Evolutionary conservation across 176 grass and related monocot species (phyloP).

Genomic region (Puya raimondii): DNA sequence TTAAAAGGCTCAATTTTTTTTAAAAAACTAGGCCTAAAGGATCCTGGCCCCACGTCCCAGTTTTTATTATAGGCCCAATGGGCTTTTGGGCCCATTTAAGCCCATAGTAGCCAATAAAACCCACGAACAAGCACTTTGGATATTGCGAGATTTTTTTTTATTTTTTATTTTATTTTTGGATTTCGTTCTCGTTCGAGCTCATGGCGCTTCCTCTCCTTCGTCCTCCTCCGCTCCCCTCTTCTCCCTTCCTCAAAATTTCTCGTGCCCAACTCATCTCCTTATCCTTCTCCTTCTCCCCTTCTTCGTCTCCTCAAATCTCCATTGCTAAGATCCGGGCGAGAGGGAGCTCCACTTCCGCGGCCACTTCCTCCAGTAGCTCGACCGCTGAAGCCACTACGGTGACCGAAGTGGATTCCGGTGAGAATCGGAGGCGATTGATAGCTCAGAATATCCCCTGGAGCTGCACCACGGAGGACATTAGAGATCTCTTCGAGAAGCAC

Average conservation of each 20-base stretch:
- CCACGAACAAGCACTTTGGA: neutral
- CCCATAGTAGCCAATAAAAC: conserved; percentile 23
- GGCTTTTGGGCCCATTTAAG: neutral
- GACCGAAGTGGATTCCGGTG: neutral
- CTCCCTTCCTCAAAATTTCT: neutral
- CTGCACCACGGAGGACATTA: conserved; percentile 59
- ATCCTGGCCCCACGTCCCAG: conserved; percentile 4
- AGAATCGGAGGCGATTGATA: conserved; percentile 43
- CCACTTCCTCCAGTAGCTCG: conserved; percentile 16
- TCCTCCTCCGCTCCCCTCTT: conserved; percentile 12
- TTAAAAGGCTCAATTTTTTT: too few relatives aligned
- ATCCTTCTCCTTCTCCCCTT: conserved; percentile 9
- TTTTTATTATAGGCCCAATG: conserved; percentile 10
- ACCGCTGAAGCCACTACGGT: conserved; percentile 20
- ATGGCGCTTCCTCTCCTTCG: conserved; percentile 49
- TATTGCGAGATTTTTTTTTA: too few relatives aligned
- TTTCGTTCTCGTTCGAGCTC: conserved; percentile 6
- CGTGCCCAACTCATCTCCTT: conserved; percentile 6
- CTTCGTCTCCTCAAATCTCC: conserved; percentile 7
- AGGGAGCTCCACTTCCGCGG: neutral
- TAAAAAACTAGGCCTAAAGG: too few relatives aligned
- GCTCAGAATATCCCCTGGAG: conserved; percentile 94
- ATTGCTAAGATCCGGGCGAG: conserved; percentile 2
- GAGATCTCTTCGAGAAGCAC: conserved; percentile 63
- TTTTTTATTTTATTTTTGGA: neutral